Conservation (phyloP, 495 filamentous ascomycete species). For the Penicillium ochrochloron region DNA sequence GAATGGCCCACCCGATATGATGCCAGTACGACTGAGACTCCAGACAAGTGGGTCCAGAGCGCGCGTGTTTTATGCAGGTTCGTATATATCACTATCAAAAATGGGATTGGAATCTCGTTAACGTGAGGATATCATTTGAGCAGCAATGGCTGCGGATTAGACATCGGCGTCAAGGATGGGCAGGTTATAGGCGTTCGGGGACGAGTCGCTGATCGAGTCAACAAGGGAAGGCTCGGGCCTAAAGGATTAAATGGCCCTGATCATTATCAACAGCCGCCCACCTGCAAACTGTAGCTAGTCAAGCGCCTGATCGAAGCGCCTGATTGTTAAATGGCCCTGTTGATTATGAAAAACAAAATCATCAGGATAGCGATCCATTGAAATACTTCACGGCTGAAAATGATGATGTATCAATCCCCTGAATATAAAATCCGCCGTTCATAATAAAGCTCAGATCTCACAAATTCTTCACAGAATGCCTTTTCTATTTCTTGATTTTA, state of each 20-base stretch:
- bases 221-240: background rate
- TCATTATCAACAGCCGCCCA: no score
- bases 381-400: no score
- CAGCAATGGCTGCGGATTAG: constrained; percentile 1
- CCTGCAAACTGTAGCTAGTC: no score
- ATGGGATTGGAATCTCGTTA: background rate
- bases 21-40: background rate
- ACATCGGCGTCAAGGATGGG: background rate
- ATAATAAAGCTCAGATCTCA: no score
- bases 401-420: no score
- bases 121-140: background rate
- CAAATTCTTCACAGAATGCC: no score
- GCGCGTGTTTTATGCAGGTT: constrained; percentile 1
- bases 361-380: no score
- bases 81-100: background rate
- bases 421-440: no score
- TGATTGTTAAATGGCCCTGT: no score
- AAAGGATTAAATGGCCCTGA: background rate
- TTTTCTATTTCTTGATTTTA: background rate
- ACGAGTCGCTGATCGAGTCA: constrained; percentile 1
- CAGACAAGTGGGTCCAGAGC: background rate
- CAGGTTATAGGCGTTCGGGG: background rate
- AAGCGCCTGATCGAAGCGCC: no score
- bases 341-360: no score
- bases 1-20: constrained; percentile 5